Evolutionary conservation across 805 yeast species (phyloP).

Genomic region (Maudiozyma pseudohumilis): DNA sequence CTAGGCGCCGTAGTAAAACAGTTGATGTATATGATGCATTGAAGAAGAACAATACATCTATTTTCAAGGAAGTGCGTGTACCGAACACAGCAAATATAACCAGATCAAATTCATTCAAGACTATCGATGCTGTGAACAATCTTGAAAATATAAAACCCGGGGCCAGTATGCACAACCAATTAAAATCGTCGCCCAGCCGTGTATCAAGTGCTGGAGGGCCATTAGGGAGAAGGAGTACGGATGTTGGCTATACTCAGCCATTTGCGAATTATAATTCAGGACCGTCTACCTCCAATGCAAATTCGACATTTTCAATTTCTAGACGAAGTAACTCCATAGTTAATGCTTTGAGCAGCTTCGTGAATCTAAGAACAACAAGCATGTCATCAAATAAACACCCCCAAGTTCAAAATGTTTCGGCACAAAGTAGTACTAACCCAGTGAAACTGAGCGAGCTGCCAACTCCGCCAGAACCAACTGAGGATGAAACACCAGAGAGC

Average conservation of each 20-base stretch:
- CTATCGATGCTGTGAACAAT: not conserved
- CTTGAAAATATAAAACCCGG: not conserved
- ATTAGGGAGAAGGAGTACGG: conserved; percentile 2
- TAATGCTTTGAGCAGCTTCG: conserved; percentile 31
- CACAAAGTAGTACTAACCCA: not conserved
- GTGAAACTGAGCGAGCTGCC: conserved; percentile 13
- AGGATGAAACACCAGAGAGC: conserved; percentile 21
- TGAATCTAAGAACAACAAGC: conserved; percentile 26
- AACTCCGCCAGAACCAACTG: conserved; percentile 23
- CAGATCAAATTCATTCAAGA: conserved; percentile 1
- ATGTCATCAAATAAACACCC: conserved; percentile 10
- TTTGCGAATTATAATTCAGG: not conserved
- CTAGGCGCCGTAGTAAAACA: conserved; percentile 27
- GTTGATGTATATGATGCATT: conserved; percentile 21
- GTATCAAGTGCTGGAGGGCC: not conserved
- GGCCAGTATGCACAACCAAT: conserved; percentile 5
- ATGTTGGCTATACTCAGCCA: not conserved
- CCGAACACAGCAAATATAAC: not conserved
- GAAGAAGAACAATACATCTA: conserved; percentile 1
- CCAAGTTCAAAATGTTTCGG: conserved; percentile 1
- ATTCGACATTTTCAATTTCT: conserved; percentile 10
- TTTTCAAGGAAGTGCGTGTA: not conserved
- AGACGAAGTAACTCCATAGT: conserved; percentile 32
- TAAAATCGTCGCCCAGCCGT: conserved; percentile 4
- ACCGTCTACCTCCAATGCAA: conserved; percentile 2